Percentiles rank a stretch among this genome's conserved stretches.
phyloP scores from a whole-genome alignment of 192 early-diverging fungal genomes.

The Pecoramyces ruminantium region DNA sequence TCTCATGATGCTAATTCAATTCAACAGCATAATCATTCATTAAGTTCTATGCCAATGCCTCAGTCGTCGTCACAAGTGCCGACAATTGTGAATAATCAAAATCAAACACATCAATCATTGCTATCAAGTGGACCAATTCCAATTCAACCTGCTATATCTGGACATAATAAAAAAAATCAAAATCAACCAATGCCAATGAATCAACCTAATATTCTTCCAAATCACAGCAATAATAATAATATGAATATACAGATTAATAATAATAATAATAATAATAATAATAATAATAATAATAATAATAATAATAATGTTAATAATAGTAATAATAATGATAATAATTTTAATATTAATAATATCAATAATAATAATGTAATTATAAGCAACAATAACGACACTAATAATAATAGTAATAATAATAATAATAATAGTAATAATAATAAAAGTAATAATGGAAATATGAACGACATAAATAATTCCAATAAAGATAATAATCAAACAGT shows the following conservation, averaged over 20 bases:
- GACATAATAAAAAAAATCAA: neutral
- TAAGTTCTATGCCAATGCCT: neutral
- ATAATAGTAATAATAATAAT: neutral
- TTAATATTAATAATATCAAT: neutral
- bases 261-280: neutral
- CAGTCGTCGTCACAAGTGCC: neutral
- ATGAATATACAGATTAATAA: neutral
- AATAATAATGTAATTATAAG: neutral
- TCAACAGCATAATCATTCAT: neutral
- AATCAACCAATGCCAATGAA: neutral
- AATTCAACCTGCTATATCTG: neutral
- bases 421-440: neutral
- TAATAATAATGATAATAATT: neutral
- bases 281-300: neutral
- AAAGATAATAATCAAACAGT: neutral
- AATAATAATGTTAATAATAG: neutral
- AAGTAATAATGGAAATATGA: neutral
- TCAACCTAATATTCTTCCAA: neutral
- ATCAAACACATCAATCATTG: neutral
- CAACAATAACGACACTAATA: neutral
- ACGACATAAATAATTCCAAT: neutral
- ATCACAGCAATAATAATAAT: neutral
- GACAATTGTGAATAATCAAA: neutral
- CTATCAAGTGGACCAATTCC: neutral
- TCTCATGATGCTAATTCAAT: neutral